These are phyloP conservation scores for Botrytis paeoniae DNA, from an alignment of 2,329 filamentous ascomycete genomes.

Conservation along the genomic window DNA sequence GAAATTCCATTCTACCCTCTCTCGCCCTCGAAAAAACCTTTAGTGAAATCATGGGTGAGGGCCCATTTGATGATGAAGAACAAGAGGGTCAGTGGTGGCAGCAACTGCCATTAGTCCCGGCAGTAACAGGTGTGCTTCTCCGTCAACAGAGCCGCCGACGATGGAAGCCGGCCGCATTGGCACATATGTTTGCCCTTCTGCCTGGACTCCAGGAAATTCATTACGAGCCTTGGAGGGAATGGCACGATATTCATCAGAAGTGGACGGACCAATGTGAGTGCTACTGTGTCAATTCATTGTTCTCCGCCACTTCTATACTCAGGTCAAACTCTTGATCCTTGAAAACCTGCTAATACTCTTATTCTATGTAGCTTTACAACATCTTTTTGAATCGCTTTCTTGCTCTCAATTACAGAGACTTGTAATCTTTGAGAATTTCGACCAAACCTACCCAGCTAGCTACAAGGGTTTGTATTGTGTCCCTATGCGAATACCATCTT, in stretches of 20 bases:
- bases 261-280: not conserved
- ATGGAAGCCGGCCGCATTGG: not conserved
- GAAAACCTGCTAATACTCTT: not conserved
- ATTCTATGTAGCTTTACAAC: not conserved
- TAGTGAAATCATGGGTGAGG: not conserved
- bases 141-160: not conserved
- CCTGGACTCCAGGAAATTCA: not conserved
- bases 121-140: not conserved
- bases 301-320: not conserved
- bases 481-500: no score
- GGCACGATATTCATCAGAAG: rapidly evolving
- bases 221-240: not conserved
- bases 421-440: not conserved
- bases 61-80: not conserved
- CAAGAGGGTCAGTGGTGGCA: not conserved
- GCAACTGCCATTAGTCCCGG: not conserved
- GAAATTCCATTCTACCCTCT: not conserved
- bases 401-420: not conserved
- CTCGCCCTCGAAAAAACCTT: not conserved
- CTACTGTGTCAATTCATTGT: not conserved
- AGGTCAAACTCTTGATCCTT: not conserved
- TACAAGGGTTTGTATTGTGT: no score
- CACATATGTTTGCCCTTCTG: not conserved
- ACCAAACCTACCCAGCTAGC: not conserved
- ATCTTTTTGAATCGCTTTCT: not conserved